Evolutionary conservation across 805 yeast species (phyloP).

Genomic region (Yamadazyma tumulicola): DNA sequence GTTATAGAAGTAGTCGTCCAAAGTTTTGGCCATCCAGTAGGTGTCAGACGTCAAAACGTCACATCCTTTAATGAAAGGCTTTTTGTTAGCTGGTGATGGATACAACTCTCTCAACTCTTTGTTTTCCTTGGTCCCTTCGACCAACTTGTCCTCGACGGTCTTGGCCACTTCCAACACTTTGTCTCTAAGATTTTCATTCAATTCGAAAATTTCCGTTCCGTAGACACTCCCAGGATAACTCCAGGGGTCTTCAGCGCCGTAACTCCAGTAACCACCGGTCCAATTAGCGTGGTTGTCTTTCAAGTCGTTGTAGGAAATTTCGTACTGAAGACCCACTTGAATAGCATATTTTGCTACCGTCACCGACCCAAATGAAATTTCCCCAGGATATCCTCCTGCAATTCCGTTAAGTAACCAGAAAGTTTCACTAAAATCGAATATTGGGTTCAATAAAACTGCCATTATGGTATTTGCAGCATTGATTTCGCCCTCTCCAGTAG

Average conservation of each 20-base stretch:
- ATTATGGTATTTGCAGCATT: conserved; percentile 61
- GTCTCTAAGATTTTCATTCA: conserved; percentile 56
- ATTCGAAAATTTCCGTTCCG: conserved; percentile 64
- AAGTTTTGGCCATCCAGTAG: conserved; percentile 53
- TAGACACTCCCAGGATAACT: conserved; percentile 53
- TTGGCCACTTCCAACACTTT: conserved; percentile 52
- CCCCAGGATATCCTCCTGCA: conserved; percentile 58
- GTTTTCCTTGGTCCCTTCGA: conserved; percentile 45
- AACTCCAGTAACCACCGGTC: conserved; percentile 58
- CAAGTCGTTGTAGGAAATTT: conserved; percentile 41
- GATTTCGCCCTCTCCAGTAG: conserved; percentile 69
- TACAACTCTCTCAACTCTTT: conserved; percentile 46
- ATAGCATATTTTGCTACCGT: conserved; percentile 60
- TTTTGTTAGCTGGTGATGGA: conserved; percentile 17
- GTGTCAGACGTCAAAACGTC: conserved; percentile 60
- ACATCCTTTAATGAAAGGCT: conserved; percentile 28
- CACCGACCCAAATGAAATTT: conserved; percentile 57
- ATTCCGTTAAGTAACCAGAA: conserved; percentile 65
- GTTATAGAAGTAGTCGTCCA: conserved; percentile 49
- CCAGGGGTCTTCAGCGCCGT: conserved; percentile 47
- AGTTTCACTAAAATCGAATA: conserved; percentile 56
- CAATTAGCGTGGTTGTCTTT: conserved; percentile 40
- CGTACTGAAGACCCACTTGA: conserved; percentile 58
- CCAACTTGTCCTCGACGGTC: conserved; percentile 29
- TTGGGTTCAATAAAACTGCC: conserved; percentile 51